Base-by-base conservation (phyloP, 768 basidiomycete genomes). In the Macrolepiota fuliginosa region DNA sequence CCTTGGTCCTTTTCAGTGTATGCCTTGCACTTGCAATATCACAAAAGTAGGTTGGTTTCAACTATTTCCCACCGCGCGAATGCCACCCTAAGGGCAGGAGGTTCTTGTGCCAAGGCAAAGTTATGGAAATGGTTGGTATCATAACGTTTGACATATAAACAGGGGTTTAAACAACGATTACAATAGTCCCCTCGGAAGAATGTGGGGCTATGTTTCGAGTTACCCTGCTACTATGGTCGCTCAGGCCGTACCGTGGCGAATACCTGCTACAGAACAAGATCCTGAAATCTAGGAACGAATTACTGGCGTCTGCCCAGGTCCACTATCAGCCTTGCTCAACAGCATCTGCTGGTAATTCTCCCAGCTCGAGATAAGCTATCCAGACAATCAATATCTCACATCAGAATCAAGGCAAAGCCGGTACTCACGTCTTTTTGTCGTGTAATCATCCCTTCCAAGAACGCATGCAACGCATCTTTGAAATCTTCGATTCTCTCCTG, bases 401-500 rank as follows among this genome's bases (percentile, higher is more conserved):
- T 15, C 11, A 49, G 29, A 27, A 24, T 27, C 9, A 53, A 45
- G 9, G 64, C 45, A 10, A 32, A 39, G 24, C 2, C 17, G 36
- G 37, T 13, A 68, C 82, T 58, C 35, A 88, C 88, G 80, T 90
- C 85, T 71, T 89, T 92, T 76, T 99, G 96, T 56, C 88, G 80
- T 3, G 80, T 73, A 53, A 96, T 89, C 90, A 96, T 91, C 4
- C 90, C 92, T 46, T 94, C 90, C 57, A 98, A 76, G 73, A 94
- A 95, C 3, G 81, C 81, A 72, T 93, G 90, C 65, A 99, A 72
- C 2, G 89, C 82, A 47, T 83, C 79, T 74, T 95, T 96, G 74
- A 98, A 97, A 71, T 98, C 96, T 52, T 93, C 91, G 25, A 98
- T 83, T 46, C 96, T 85, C 74, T 97, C 96, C 70, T 87, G 85